Conservation (phyloP, 2,329 filamentous ascomycete genomes). For the Phyllosticta paracitricarpa region DNA sequence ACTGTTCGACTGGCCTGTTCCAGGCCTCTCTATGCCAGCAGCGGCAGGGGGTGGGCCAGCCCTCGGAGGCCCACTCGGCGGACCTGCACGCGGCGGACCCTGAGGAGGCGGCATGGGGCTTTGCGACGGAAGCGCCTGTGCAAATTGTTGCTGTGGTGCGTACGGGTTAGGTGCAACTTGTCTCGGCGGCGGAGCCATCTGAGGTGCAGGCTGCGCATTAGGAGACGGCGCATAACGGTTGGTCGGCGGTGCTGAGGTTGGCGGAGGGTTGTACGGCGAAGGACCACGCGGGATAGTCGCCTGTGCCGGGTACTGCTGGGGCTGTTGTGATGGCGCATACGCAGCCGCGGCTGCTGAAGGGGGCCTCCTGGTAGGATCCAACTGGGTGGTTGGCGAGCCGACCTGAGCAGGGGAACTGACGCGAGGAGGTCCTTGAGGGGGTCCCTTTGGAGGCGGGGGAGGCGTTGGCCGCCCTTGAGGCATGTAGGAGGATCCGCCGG, state of each 20-base stretch:
- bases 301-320: conserved; percentile 35
- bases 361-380: conserved; percentile 23
- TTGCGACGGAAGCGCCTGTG: conserved; percentile 19
- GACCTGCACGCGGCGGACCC: conserved; percentile 36
- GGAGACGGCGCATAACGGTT: conserved; percentile 57
- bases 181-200: conserved; percentile 28
- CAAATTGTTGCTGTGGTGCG: conserved; percentile 17
- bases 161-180: conserved; percentile 39
- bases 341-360: conserved; percentile 49
- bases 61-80: conserved; percentile 22
- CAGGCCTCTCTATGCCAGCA: conserved; percentile 27
- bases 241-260: conserved; percentile 65
- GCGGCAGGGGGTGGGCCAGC: conserved; percentile 25
- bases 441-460: conserved; percentile 75
- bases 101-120: conserved; percentile 30
- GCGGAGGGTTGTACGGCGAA: conserved; percentile 80
- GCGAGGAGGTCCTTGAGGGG: conserved; percentile 44
- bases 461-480: conserved; percentile 51
- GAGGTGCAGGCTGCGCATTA: conserved; percentile 42
- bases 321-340: conserved; percentile 50
- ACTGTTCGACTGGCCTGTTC: conserved; percentile 41
- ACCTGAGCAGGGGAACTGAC: conserved; percentile 59
- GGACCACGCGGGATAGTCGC: conserved; percentile 61
- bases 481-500: conserved; percentile 49
- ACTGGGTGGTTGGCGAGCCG: conserved; percentile 39